Base-by-base conservation (phyloP, 139 green algal species). In the Trebouxia sp. region DNA sequence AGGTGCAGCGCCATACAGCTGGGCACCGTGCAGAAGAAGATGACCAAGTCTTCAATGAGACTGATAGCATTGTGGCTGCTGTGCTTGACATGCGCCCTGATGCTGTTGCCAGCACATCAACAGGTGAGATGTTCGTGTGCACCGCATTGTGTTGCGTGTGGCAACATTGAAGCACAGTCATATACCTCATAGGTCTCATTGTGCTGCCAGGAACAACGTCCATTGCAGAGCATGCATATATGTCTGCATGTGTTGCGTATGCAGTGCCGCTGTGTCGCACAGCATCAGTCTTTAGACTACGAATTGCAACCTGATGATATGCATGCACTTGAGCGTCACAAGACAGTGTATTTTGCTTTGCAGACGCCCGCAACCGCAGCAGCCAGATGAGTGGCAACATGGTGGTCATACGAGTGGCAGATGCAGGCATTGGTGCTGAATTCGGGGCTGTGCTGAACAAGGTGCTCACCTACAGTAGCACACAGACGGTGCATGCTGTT, bases 41-140 rank as follows among this genome's bases (percentile, higher is more conserved):
- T 1, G 37, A 75, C 30, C 37, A 75, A 15, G 66, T 51, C 14
- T 75, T 47, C 66, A 75, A 42, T 37, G 38, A 75, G 66, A 75
- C 66, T 24, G 66, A 75, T 38, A 22, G 66, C 17, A 30, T 51
- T 47, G 66, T 75, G 38, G 15, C 20, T 6, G 37, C 14, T 48
- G 17, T 75, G 37, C 66, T 75, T 14, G 26, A 38, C n/a, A 1
- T 67, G n/a, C 26, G n/a, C 20, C 14, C 39, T 38, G n/a, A 67
- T 14, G 12, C 56, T 22, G 28, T 14, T 67, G n/a, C 56, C n/a
- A 75, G 38, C 66, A 42, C 38, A 51, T 22, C 17, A 17, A 22
- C 50, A 69, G 56, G 56, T 69, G 24, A 69, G 56, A n/a, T n/a
- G n/a, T n/a, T n/a, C n/a, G n/a, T n/a, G n/a, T n/a, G n/a, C n/a